Conservation (phyloP, 139 green algal genomes). For the Haematococcus sp. region DNA sequence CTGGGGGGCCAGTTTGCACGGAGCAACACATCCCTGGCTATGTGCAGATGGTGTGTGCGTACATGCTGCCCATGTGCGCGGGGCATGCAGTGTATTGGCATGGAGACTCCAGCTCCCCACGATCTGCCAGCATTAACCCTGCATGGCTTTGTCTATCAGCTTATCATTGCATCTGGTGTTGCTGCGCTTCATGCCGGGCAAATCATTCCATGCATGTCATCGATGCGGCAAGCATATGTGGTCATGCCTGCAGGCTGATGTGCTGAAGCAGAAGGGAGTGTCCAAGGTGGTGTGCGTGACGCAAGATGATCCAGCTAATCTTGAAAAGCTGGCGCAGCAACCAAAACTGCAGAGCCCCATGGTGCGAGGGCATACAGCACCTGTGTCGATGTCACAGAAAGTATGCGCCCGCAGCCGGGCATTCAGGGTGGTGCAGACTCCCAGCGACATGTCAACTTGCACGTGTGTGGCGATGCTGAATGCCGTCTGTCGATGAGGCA, state of each 20-base stretch:
- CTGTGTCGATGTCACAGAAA: too few relatives aligned
- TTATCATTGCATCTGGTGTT: background rate
- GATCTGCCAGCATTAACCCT: background rate
- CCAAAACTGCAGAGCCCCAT: background rate
- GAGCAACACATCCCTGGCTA: slow-evolving; percentile 60
- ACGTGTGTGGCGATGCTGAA: too few relatives aligned
- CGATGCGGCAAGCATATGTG: background rate
- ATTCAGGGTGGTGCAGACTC: too few relatives aligned
- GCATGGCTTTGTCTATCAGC: background rate
- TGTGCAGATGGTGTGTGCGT: slow-evolving; percentile 35
- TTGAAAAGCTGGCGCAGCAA: slow-evolving; percentile 22
- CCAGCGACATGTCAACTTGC: too few relatives aligned
- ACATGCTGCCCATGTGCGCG: background rate
- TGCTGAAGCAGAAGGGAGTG: slow-evolving; percentile 26
- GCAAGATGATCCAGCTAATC: slow-evolving; percentile 20
- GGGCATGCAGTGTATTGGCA: background rate
- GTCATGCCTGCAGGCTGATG: slow-evolving; percentile 17
- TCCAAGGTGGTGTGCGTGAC: slow-evolving; percentile 52
- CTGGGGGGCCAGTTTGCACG: slow-evolving; percentile 54
- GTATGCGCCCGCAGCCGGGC: too few relatives aligned
- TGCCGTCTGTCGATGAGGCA: too few relatives aligned
- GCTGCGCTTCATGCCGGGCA: background rate
- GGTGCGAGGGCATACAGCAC: background rate
- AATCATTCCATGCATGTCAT: background rate
- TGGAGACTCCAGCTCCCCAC: background rate